phyloP scores from a whole-genome alignment of 169 alveolate genomes.

The Neospora caninum region DNA sequence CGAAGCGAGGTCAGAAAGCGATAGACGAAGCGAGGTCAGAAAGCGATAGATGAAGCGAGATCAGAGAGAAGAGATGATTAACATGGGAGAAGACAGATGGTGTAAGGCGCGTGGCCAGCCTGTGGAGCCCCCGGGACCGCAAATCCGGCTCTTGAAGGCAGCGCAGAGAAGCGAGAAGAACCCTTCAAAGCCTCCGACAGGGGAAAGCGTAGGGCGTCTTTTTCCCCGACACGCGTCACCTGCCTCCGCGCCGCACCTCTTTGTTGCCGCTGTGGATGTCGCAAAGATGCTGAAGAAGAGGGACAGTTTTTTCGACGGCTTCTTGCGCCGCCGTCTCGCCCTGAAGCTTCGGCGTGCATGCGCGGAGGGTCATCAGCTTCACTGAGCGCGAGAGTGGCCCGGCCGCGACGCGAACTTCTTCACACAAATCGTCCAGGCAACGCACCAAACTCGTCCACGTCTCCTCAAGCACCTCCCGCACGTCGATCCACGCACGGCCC shows the following conservation, averaged over 20 bases:
- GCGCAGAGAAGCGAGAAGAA: too few relatives aligned
- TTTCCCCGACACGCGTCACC: not conserved
- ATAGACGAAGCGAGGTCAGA: too few relatives aligned
- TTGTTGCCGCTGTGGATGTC: conserved; percentile 22
- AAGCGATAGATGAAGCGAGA: too few relatives aligned
- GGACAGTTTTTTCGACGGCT: not conserved
- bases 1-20: too few relatives aligned
- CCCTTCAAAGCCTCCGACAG: too few relatives aligned
- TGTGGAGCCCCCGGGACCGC: too few relatives aligned
- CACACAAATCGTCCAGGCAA: conserved; percentile 19
- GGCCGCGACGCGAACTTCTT: not conserved
- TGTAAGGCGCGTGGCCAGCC: too few relatives aligned
- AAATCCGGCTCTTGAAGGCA: too few relatives aligned
- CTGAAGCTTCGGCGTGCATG: conserved; percentile 31
- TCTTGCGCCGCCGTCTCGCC: not conserved
- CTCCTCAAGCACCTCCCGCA: not conserved
- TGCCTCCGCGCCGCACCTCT: not conserved
- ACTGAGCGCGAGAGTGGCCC: conserved; percentile 27
- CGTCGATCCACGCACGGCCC: not conserved
- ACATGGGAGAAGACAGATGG: too few relatives aligned
- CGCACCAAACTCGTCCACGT: not conserved
- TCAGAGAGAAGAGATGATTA: too few relatives aligned
- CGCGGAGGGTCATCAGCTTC: conserved; percentile 8
- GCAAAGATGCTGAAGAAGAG: conserved; percentile 23
- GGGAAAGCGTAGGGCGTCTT: too few relatives aligned